Evolutionary conservation across 2,329 filamentous ascomycete species (phyloP).

Genomic region (Pseudogymnoascus destructans): DNA sequence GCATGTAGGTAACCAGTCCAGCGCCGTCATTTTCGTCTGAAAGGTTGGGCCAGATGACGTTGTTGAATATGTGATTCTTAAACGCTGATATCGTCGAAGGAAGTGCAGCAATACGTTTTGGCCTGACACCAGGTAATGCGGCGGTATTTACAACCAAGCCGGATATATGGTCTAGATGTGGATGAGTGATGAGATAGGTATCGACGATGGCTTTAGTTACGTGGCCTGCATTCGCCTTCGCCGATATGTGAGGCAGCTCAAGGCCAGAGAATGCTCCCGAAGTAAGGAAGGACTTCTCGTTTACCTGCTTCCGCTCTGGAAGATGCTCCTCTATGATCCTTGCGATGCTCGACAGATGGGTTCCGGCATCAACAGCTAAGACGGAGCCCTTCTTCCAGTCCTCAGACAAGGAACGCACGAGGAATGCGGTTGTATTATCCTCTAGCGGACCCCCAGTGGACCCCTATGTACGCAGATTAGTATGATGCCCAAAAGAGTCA

Average conservation of each 20-base stretch:
- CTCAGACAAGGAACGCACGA: conserved; percentile 68
- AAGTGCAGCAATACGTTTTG: conserved; percentile 76
- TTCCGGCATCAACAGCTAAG: conserved; percentile 86
- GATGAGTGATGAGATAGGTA: conserved; percentile 85
- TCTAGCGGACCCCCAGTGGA: conserved; percentile 82
- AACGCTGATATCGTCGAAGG: conserved; percentile 84
- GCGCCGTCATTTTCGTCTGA: conserved; percentile 93
- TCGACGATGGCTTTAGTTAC: conserved; percentile 70
- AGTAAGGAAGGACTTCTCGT: conserved; percentile 29
- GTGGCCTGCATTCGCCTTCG: conserved; percentile 67
- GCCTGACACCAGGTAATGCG: conserved; percentile 62
- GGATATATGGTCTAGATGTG: conserved; percentile 89
- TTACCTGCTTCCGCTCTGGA: conserved; percentile 18
- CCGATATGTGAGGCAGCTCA: conserved; percentile 49
- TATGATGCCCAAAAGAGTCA: neutral
- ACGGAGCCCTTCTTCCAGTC: conserved; percentile 74
- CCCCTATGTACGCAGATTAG: conserved; percentile 43
- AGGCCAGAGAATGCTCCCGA: conserved; percentile 71
- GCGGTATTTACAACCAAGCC: conserved; percentile 92
- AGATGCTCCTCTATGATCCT: conserved; percentile 43
- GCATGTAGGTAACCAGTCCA: conserved; percentile 79
- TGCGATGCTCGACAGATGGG: conserved; percentile 76
- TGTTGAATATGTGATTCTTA: conserved; percentile 93
- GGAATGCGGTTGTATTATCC: conserved; percentile 76
- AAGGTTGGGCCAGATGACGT: conserved; percentile 93